phyloP scores from a whole-genome alignment of 371 early-diverging fungal species.

The Smittium culicis region DNA sequence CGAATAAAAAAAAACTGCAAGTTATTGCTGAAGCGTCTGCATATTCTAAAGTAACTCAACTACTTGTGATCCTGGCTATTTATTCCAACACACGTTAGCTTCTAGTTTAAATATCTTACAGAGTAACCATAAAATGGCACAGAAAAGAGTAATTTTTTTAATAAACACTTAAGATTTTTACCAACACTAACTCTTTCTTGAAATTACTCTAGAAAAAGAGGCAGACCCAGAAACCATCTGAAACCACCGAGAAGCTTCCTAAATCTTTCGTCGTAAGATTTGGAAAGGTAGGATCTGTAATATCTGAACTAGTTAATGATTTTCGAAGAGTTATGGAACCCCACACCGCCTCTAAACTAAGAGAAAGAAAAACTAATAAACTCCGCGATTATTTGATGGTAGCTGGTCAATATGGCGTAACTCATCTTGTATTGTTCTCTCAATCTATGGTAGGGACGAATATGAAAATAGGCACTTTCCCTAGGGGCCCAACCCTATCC shows the following conservation, averaged over 20 bases:
- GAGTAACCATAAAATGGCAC: too few relatives aligned
- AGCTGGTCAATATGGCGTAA: slow-evolving; percentile 70
- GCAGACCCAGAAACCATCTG: not conserved
- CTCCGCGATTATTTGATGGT: slow-evolving; percentile 85
- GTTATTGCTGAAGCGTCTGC: too few relatives aligned
- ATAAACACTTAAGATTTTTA: not conserved
- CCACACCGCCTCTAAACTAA: slow-evolving; percentile 65
- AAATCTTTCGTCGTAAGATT: slow-evolving; percentile 87
- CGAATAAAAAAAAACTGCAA: too few relatives aligned
- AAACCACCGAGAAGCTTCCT: slow-evolving; percentile 41
- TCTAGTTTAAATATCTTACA: too few relatives aligned
- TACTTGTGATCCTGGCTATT: too few relatives aligned
- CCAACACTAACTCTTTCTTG: not conserved
- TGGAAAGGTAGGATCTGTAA: slow-evolving; percentile 62
- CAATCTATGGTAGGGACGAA: slow-evolving; percentile 68
- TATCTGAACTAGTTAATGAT: slow-evolving; percentile 65
- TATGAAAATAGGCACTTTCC: slow-evolving; percentile 70
- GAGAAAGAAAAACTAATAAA: slow-evolving; percentile 79
- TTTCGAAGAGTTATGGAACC: slow-evolving; percentile 85
- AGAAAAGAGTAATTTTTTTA: not conserved
- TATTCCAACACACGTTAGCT: too few relatives aligned
- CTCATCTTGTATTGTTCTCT: slow-evolving; percentile 80
- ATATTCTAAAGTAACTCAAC: too few relatives aligned
- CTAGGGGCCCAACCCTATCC: slow-evolving; percentile 88
- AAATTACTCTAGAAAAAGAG: slow-evolving; percentile 3